These are phyloP conservation scores for Suillus clintonianus DNA, from an alignment of 768 basidiomycete genomes.

Conservation along the genomic window DNA sequence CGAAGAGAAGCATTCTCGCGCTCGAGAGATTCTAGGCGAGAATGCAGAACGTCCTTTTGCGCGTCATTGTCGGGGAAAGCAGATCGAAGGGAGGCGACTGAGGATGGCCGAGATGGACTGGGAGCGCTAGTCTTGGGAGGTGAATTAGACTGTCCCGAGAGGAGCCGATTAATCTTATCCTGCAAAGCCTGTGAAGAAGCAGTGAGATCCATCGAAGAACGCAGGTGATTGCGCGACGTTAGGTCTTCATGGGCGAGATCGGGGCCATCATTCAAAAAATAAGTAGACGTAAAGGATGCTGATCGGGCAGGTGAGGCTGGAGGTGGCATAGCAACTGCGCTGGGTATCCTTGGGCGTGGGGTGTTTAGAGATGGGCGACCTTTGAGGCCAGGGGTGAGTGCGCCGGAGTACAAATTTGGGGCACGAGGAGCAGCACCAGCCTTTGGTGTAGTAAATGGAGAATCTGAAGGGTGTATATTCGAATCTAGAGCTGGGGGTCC, in stretches of 20 bases:
- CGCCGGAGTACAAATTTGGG: conserved; percentile 12
- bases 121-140: conserved; percentile 10
- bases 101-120: conserved; percentile 13
- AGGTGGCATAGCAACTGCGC: conserved; percentile 80
- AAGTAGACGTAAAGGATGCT: conserved; percentile 35
- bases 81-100: conserved; percentile 37
- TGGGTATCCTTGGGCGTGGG: conserved; percentile 68
- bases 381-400: conserved; percentile 26
- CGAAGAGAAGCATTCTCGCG: conserved; percentile 69
- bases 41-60: conserved; percentile 18
- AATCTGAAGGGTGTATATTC: conserved; percentile 39
- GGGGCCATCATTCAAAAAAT: conserved; percentile 37
- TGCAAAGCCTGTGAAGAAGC: conserved; percentile 44
- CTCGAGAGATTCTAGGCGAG: conserved; percentile 61
- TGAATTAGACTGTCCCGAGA: conserved; percentile 31
- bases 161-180: conserved; percentile 49
- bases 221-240: conserved; percentile 10
- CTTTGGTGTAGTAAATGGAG: conserved; percentile 73
- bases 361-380: conserved; percentile 43
- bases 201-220: conserved; percentile 37
- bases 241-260: conserved; percentile 17
- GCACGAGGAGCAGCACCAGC: conserved; percentile 39
- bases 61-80: conserved; percentile 34
- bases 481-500: conserved; percentile 39
- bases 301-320: conserved; percentile 60